These are phyloP conservation scores for Xerocomellus chrysenteron DNA, from an alignment of 768 basidiomycete genomes.

Conservation along the genomic window DNA sequence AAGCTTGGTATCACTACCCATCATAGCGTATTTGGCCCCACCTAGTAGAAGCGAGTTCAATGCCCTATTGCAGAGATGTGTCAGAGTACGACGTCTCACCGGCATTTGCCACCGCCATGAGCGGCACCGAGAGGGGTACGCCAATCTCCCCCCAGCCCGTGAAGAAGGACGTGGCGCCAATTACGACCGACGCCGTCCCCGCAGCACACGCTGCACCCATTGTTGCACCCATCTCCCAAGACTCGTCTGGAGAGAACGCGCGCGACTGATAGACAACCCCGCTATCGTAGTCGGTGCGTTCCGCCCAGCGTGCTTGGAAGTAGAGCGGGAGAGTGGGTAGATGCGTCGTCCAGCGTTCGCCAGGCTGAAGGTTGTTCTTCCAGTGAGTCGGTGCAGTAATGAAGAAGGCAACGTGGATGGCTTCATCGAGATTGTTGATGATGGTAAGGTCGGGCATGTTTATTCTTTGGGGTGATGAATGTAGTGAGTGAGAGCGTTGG, in stretches of 20 bases:
- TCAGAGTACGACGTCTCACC: not conserved
- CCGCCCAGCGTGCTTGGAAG: slow-evolving; percentile 15
- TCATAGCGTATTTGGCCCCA: slow-evolving; percentile 4
- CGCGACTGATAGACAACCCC: slow-evolving; percentile 6
- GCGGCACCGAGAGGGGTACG: slow-evolving; percentile 1
- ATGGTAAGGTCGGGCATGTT: slow-evolving; percentile 21
- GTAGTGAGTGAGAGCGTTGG: not conserved
- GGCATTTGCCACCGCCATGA: slow-evolving; percentile 10
- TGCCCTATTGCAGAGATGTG: not conserved
- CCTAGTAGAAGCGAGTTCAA: slow-evolving; percentile 1
- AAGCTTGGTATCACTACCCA: slow-evolving; percentile 3
- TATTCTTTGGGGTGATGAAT: not conserved
- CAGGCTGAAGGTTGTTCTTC: slow-evolving; percentile 18
- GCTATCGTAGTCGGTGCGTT: slow-evolving; percentile 10
- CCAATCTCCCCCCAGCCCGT: slow-evolving; percentile 2
- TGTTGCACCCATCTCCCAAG: slow-evolving; percentile 18
- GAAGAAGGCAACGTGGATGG: slow-evolving; percentile 22
- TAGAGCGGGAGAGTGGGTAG: slow-evolving; percentile 9
- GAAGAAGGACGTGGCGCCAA: not conserved
- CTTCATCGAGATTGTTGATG: slow-evolving; percentile 17
- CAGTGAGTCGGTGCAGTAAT: slow-evolving; percentile 6
- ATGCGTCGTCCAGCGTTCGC: slow-evolving; percentile 18
- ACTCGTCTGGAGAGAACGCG: slow-evolving; percentile 16
- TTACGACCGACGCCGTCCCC: slow-evolving; percentile 22
- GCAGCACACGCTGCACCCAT: slow-evolving; percentile 16